Conservation (phyloP, 2,329 filamentous ascomycete genomes). For the Graphiopsis chlorocephala region DNA sequence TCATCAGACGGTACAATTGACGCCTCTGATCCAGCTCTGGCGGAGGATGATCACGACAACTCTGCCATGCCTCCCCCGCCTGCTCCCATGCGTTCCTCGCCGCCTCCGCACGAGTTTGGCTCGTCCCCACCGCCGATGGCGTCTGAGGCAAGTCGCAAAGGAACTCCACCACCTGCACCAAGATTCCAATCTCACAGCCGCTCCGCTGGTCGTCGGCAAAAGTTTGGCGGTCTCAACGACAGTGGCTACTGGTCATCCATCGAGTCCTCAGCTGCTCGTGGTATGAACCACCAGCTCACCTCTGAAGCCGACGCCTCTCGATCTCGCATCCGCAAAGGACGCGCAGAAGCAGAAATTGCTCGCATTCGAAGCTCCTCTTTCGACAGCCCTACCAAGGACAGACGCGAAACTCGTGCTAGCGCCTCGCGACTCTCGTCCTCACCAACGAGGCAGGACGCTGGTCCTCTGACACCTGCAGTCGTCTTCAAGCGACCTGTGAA, state of each 20-base stretch:
- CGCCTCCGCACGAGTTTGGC: slow-evolving; percentile 67
- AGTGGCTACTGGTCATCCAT: slow-evolving; percentile 97
- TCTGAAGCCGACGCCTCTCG: slow-evolving; percentile 72
- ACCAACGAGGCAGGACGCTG: slow-evolving; percentile 37
- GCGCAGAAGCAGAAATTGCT: slow-evolving; percentile 93
- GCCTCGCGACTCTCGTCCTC: slow-evolving; percentile 36
- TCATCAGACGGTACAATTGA: slow-evolving; percentile 53
- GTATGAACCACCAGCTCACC: slow-evolving; percentile 59
- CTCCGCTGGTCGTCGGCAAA: slow-evolving; percentile 67
- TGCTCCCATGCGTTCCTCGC: slow-evolving; percentile 61
- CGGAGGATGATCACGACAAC: slow-evolving; percentile 44
- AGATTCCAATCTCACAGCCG: slow-evolving; percentile 63
- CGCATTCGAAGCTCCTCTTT: slow-evolving; percentile 89
- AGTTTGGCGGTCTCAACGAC: slow-evolving; percentile 78
- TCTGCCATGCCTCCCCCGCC: slow-evolving; percentile 41
- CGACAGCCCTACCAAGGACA: slow-evolving; percentile 76
- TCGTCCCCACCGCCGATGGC: slow-evolving; percentile 93
- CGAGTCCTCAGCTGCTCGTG: slow-evolving; percentile 81
- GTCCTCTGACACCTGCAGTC: slow-evolving; percentile 76
- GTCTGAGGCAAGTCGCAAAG: slow-evolving; percentile 58
- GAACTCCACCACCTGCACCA: slow-evolving; percentile 71
- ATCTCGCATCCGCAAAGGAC: slow-evolving; percentile 76
- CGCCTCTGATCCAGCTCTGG: slow-evolving; percentile 49
- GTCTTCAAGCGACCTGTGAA: slow-evolving; percentile 70
- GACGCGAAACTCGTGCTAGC: slow-evolving; percentile 50